Base-by-base conservation (phyloP, 2,329 filamentous ascomycete species). In the Ophiostoma sp. region DNA sequence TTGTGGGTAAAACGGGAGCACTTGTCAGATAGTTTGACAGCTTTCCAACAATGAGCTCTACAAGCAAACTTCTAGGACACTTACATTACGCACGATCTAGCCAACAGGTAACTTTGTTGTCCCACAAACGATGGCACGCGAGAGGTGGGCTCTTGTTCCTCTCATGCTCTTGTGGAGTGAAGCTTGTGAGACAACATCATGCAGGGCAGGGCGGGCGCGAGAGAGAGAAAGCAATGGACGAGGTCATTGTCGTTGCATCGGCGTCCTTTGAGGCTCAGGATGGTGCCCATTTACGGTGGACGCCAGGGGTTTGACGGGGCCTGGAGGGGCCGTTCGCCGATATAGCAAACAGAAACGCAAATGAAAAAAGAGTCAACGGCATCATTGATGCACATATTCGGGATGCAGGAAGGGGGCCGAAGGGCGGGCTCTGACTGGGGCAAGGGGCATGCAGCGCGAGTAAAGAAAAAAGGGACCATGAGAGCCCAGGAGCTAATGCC, bases 11-110 rank as follows among this genome's bases (percentile, higher is more conserved):
- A 12, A 22, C 36, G 36, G 61, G 36, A 66, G 61, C 57, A 22
- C 61, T 45, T 66, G 61, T 66, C 61, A 61, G 57, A 61, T 17
- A 25, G 11, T 39, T 63, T 63, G 57, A 63, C 57, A 63, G 57
- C 12, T 61, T 19, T 17, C 9, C 28, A 33, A n/a, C 19, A 33
- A 19, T 8, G 33, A 4, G 33, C 17, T 36, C 17, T 22, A 8
- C 5, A 15, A 25, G 11, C 7, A 12, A 3, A 55, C 50, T 2
- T 22, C 50, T 8, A 25, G 22, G 50, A 25, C 19, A n/a, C 25
- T 22, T 22, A 33, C 31, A 39, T 63, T 39, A 39, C 33, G 33
- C 59, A 63, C 59, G 19, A 25, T 36, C 31, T 63, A 39, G 59
- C 59, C 33, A 28, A 39, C 36, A 6, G 15, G 22, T 6, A 50